Conservation (phyloP, 148 eudicot species). For the Rhododendron molle region DNA sequence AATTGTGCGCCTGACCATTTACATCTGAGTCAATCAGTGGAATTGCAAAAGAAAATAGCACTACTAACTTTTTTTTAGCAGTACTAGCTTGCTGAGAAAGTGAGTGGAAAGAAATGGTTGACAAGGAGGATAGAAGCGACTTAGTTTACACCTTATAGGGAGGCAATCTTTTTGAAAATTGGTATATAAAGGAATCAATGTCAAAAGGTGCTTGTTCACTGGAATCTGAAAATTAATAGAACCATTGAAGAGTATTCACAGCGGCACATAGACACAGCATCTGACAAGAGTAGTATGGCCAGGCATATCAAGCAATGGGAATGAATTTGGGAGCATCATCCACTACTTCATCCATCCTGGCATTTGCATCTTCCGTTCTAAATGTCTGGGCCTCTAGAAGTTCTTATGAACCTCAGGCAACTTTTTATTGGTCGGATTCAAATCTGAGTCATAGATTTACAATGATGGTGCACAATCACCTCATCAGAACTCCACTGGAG, state of each 20-base stretch:
- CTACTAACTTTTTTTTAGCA: not conserved
- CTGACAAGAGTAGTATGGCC: not conserved
- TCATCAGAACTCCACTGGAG: not conserved
- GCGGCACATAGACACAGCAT: not conserved
- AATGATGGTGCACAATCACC: not conserved
- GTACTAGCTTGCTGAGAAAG: not conserved
- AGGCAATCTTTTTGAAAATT: not conserved
- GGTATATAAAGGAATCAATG: not conserved
- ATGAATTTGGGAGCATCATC: constrained; percentile 6
- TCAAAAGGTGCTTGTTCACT: not conserved
- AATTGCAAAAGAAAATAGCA: not conserved
- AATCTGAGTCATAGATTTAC: not conserved
- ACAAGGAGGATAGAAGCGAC: not conserved
- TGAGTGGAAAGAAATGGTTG: not conserved
- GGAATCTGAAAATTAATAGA: not conserved
- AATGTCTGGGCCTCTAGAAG: not conserved
- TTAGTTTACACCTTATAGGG: not conserved
- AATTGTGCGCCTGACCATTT: not conserved
- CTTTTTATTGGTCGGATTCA: not conserved
- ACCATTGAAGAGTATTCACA: not conserved
- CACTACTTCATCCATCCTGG: not conserved
- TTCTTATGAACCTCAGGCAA: not conserved
- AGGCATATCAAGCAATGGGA: not conserved
- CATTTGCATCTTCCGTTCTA: not conserved
- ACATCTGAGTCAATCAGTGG: not conserved